Conservation (phyloP, 2,329 filamentous ascomycete genomes). For the Colletotrichum sp. region DNA sequence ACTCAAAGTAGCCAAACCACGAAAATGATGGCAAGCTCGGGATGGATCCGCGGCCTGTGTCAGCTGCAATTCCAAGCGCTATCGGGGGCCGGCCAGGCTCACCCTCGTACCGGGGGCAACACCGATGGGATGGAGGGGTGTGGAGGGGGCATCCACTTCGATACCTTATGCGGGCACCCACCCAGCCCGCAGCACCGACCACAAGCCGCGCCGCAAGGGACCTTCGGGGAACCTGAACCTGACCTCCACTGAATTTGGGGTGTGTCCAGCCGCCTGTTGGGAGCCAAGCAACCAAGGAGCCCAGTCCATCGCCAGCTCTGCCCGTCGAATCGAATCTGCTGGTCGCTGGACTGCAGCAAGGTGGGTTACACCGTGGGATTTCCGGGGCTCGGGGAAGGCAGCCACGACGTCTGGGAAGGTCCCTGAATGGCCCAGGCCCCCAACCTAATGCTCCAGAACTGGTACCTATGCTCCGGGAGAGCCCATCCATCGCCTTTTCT, state of each 20-base stretch:
- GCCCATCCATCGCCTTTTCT: background rate
- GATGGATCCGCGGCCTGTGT: background rate
- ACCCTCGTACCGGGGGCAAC: slow-evolving; percentile 9
- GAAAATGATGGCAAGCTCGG: background rate
- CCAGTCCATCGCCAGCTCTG: background rate
- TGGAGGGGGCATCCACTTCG: background rate
- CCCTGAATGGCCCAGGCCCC: background rate
- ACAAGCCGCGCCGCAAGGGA: background rate
- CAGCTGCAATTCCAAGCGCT: slow-evolving; percentile 7
- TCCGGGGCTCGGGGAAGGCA: background rate
- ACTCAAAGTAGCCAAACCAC: background rate
- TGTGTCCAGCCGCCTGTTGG: background rate
- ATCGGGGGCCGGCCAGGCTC: background rate
- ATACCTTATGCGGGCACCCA: background rate
- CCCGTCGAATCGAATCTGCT: background rate
- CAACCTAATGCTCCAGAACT: background rate
- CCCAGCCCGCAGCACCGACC: background rate
- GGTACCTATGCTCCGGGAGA: background rate
- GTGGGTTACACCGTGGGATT: background rate
- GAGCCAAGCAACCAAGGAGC: background rate
- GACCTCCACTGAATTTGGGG: background rate
- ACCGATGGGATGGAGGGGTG: slow-evolving; percentile 3
- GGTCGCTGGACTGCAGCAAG: background rate
- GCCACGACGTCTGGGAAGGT: background rate
- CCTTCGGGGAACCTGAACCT: background rate